A percentile compares a stretch with the other conserved stretches of the same genome.
Conservation (phyloP, 306 rosid species). For the Canavalia ensiformis region DNA sequence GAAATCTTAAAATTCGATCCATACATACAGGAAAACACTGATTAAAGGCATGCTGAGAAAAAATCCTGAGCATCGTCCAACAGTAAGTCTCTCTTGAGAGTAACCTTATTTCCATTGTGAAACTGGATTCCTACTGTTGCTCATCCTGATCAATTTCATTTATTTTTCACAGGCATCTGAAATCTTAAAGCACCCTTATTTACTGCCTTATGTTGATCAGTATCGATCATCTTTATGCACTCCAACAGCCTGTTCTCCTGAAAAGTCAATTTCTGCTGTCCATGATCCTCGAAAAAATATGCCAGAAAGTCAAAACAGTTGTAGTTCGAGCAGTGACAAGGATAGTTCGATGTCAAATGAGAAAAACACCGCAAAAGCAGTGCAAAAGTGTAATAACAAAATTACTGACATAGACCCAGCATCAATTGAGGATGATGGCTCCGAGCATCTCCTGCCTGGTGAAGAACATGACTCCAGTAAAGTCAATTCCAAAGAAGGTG, state of each 20-base stretch:
- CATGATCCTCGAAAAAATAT: conserved; percentile 65
- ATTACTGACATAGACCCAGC: conserved; percentile 63
- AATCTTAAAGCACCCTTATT: conserved; percentile 92
- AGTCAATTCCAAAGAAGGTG: conserved; percentile 56
- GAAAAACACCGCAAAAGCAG: conserved; percentile 58
- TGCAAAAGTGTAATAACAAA: conserved; percentile 57
- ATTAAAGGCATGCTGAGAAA: conserved; percentile 98
- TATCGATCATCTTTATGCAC: conserved; percentile 77
- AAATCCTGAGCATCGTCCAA: conserved; percentile 95
- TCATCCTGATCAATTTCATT: conserved; percentile 33
- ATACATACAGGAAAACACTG: conserved; percentile 82
- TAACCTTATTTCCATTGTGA: conserved; percentile 8
- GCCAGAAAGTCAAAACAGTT: conserved; percentile 95
- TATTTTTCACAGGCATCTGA: conserved; percentile 86
- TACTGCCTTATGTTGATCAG: conserved; percentile 88
- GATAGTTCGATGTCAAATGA: conserved; percentile 84
- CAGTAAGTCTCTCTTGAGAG: conserved; percentile 64
- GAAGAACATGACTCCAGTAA: conserved; percentile 59
- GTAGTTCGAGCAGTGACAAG: conserved; percentile 85
- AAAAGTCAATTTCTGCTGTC: conserved; percentile 62
- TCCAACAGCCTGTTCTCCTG: conserved; percentile 63
- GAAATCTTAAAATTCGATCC: conserved; percentile 21
- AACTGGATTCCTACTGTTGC: conserved; percentile 15
- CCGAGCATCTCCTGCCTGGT: conserved; percentile 33
- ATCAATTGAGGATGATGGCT: conserved; percentile 71